Conservation (phyloP, 2,329 filamentous ascomycete species). For the Pseudogymnoascus sp. region DNA sequence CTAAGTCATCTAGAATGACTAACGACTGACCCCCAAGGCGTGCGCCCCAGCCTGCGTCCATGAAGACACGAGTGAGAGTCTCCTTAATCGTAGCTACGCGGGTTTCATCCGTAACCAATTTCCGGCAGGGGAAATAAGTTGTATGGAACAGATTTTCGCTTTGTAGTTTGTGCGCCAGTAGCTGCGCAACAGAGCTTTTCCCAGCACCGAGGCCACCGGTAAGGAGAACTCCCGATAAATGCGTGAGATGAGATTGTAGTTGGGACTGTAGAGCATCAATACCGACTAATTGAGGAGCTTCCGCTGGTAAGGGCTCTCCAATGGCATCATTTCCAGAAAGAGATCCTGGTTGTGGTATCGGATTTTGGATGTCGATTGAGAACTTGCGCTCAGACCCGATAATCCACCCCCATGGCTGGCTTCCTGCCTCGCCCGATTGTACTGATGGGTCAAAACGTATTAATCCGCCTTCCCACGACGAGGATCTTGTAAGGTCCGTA, state of each 20-base stretch:
- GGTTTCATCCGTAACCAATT: slow-evolving; percentile 83
- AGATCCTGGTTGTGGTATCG: slow-evolving; percentile 59
- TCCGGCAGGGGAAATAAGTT: slow-evolving; percentile 78
- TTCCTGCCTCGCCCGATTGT: slow-evolving; percentile 33
- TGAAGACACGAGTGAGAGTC: slow-evolving; percentile 73
- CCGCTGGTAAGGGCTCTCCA: slow-evolving; percentile 47
- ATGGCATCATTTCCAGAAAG: slow-evolving; percentile 36
- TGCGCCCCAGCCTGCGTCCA: slow-evolving; percentile 84
- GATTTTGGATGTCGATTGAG: slow-evolving; percentile 65
- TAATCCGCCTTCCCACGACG: slow-evolving; percentile 76
- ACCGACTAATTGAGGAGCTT: slow-evolving; percentile 62
- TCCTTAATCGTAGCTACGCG: slow-evolving; percentile 87
- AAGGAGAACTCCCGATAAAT: slow-evolving; percentile 81
- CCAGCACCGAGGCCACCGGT: slow-evolving; percentile 85
- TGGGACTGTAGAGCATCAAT: slow-evolving; percentile 71
- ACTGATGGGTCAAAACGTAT: slow-evolving; percentile 64
- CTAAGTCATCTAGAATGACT: slow-evolving; percentile 85
- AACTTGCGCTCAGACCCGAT: slow-evolving; percentile 68
- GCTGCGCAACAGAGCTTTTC: slow-evolving; percentile 73
- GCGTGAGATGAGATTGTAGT: slow-evolving; percentile 66
- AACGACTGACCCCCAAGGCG: slow-evolving; percentile 74
- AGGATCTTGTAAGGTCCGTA: slow-evolving; percentile 37
- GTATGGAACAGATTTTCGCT: slow-evolving; percentile 70
- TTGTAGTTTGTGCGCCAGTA: slow-evolving; percentile 66
- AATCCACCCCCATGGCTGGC: slow-evolving; percentile 57